phyloP scores from a whole-genome alignment of 805 yeast genomes.

The Metschnikowia rubicola region DNA sequence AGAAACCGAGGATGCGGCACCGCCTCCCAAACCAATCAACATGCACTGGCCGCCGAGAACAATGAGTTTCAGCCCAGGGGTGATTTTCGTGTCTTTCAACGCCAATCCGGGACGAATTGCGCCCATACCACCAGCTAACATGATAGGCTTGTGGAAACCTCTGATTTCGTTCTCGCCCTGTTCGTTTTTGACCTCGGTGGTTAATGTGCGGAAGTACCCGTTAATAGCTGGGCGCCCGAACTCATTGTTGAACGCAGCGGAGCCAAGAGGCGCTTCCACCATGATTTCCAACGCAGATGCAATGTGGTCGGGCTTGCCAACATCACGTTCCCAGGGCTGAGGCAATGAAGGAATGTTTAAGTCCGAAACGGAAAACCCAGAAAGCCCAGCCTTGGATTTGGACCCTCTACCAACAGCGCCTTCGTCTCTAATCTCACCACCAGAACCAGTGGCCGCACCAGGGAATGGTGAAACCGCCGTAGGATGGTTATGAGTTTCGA shows the following conservation, averaged over 20 bases:
- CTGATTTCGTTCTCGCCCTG: conserved; percentile 70
- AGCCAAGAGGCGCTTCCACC: conserved; percentile 96
- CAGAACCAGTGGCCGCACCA: conserved; percentile 99
- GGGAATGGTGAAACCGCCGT: conserved; percentile 99
- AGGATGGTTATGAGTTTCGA: conserved; percentile 98
- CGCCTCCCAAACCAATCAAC: conserved; percentile 99
- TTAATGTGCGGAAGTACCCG: conserved; percentile 94
- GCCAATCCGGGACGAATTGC: conserved; percentile 92
- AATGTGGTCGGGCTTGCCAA: conserved; percentile 91
- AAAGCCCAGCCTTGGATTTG: conserved; percentile 90
- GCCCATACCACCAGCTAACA: conserved; percentile 99
- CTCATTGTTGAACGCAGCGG: conserved; percentile 97
- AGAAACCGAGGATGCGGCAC: conserved; percentile 97
- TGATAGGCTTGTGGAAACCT: conserved; percentile 98
- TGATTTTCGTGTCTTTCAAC: conserved; percentile 78
- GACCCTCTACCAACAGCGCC: conserved; percentile 99
- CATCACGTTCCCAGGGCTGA: conserved; percentile 93
- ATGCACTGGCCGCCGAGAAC: conserved; percentile 97
- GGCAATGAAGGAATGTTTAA: conserved; percentile 75
- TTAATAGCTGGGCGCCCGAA: conserved; percentile 97
- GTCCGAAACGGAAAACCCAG: conserved; percentile 92
- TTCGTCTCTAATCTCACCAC: conserved; percentile 99
- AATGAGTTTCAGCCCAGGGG: conserved; percentile 87
- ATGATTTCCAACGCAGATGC: conserved; percentile 91
- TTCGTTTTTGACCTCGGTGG: conserved; percentile 66